Evolutionary conservation across 345 rosid genomes (phyloP).

Genomic region (Salix suchowensis): DNA sequence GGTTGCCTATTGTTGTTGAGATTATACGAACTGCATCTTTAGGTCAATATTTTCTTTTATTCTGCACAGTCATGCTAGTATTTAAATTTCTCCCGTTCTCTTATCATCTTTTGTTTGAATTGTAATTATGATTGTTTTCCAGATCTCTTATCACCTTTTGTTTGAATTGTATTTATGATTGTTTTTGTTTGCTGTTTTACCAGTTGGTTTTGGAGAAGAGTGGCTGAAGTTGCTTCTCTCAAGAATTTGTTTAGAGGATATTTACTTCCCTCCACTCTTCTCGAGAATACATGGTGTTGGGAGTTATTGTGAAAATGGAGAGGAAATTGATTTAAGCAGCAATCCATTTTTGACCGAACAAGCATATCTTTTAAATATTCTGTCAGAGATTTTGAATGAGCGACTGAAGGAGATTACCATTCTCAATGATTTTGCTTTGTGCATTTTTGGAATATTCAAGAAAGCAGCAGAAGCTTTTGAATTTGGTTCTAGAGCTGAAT

Average conservation of each 20-base stretch:
- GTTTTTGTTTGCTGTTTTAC: constrained; percentile 3
- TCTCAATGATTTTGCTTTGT: constrained; percentile 27
- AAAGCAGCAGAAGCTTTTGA: constrained; percentile 36
- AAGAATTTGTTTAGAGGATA: constrained; percentile 54
- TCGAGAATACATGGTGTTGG: constrained; percentile 19
- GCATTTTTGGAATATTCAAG: constrained; percentile 36
- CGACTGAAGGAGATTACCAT: constrained; percentile 32
- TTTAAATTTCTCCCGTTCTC: background rate
- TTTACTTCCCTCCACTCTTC: constrained; percentile 46
- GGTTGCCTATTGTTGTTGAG: constrained; percentile 34
- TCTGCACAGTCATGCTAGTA: background rate
- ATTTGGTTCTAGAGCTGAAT: constrained; percentile 30
- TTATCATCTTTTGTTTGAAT: background rate
- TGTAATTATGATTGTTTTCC: background rate
- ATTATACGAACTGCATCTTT: constrained; percentile 36
- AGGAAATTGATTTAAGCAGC: constrained; percentile 4
- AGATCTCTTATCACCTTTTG: background rate
- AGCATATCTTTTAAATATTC: constrained; percentile 49
- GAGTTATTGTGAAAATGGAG: constrained; percentile 10
- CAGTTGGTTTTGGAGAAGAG: constrained; percentile 70
- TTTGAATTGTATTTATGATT: background rate
- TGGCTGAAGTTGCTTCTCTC: constrained; percentile 76
- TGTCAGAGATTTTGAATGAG: constrained; percentile 58
- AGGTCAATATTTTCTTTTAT: constrained; percentile 26
- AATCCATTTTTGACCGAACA: constrained; percentile 48